phyloP scores from a whole-genome alignment of 1,139 yeast species.

The Tardiomyces digboiensis region DNA sequence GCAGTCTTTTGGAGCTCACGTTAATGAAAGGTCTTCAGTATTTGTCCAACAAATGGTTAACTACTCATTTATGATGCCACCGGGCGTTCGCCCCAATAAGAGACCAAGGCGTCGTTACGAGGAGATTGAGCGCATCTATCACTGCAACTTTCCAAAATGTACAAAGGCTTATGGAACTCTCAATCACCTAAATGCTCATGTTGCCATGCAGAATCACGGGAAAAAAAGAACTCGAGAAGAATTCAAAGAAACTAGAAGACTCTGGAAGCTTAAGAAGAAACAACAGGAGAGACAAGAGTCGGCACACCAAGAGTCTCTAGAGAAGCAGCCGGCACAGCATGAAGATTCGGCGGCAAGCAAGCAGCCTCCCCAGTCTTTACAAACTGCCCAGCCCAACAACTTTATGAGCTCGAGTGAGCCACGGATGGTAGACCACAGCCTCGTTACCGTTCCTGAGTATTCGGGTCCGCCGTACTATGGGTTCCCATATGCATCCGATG shows the following conservation, averaged over 20 bases:
- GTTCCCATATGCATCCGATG: no score
- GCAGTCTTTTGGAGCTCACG: no score
- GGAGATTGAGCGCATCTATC: constrained; percentile 59
- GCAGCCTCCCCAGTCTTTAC: no score
- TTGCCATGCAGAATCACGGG: constrained; percentile 65
- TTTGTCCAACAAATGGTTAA: not conserved
- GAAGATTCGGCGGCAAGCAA: not conserved
- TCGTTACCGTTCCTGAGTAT: no score
- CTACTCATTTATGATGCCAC: not conserved
- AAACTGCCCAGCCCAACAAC: no score
- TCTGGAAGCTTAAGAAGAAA: constrained; percentile 21
- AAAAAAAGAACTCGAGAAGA: constrained; percentile 60
- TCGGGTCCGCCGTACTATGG: no score
- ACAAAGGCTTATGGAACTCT: constrained; percentile 66
- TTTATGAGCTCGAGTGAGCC: no score
- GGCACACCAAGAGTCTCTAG: not conserved
- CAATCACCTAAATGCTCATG: constrained; percentile 71
- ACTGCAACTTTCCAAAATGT: constrained; percentile 52
- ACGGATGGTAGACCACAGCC: no score
- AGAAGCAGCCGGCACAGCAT: constrained; percentile 2
- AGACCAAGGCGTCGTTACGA: constrained; percentile 60
- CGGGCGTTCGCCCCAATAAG: constrained; percentile 19
- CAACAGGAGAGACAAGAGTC: constrained; percentile 2
- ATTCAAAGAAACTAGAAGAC: constrained; percentile 39
- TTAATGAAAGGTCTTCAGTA: no score